These are phyloP conservation scores for Ajuga chamaepitys DNA, from an alignment of 257 asterid species.

Conservation along the genomic window DNA sequence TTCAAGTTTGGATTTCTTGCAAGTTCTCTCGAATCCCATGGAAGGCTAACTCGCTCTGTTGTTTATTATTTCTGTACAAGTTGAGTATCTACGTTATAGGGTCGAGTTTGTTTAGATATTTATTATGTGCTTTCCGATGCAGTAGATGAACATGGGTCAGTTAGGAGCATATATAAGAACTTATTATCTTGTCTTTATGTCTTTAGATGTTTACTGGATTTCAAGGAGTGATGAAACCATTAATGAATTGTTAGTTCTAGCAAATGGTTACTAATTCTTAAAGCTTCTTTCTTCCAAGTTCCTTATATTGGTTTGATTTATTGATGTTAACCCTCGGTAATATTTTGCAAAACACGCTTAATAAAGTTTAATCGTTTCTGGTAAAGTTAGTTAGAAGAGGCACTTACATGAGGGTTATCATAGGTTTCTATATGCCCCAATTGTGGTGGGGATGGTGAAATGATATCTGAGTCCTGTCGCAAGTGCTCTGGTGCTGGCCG, in stretches of 20 bases:
- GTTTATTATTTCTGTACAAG: not conserved
- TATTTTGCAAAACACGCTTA: not conserved
- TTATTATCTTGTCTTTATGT: not conserved
- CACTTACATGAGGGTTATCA: conserved; percentile 12
- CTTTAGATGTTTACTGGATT: not conserved
- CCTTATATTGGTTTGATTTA: not conserved
- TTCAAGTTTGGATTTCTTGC: not conserved
- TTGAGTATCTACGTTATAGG: not conserved
- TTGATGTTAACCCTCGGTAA: not conserved
- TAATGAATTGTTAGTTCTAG: not conserved
- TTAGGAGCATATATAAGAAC: not conserved
- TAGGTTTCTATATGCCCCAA: conserved; percentile 95
- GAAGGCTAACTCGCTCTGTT: not conserved
- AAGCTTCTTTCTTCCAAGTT: not conserved
- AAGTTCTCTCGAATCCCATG: not conserved
- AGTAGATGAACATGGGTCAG: not conserved
- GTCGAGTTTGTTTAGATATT: not conserved
- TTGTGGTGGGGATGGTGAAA: conserved; percentile 97
- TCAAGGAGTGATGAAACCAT: not conserved
- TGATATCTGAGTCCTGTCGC: conserved; percentile 91
- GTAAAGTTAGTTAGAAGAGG: conserved; percentile 7
- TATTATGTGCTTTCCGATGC: not conserved
- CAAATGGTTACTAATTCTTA: not conserved
- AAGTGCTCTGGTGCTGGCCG: conserved; percentile 97
- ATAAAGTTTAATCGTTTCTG: not conserved